Percentiles rank a stretch among this genome's conserved stretches.
Evolutionary conservation across 2,329 filamentous ascomycete genomes (phyloP).

Genomic region (Trichoderma polysporum): DNA sequence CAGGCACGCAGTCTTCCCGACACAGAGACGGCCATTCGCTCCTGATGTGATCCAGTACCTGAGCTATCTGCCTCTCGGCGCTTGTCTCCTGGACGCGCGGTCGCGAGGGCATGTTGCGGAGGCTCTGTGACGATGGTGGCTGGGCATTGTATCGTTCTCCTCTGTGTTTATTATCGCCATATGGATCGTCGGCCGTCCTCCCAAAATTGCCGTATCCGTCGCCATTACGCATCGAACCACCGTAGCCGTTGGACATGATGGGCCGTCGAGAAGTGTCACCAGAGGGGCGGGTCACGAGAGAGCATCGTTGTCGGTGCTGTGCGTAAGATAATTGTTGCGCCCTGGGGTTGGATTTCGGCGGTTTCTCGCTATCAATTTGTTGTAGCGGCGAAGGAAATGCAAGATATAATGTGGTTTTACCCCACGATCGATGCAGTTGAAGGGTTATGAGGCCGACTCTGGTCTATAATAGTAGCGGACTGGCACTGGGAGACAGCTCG

Average conservation of each 20-base stretch:
- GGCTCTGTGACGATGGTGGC: slow-evolving; percentile 35
- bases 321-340: background rate
- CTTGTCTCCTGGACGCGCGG: slow-evolving; percentile 44
- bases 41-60: slow-evolving; percentile 79
- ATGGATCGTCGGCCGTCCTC: slow-evolving; percentile 45
- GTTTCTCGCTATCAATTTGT: background rate
- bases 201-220: slow-evolving; percentile 47
- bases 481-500: background rate
- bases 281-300: slow-evolving; percentile 17
- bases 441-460: background rate
- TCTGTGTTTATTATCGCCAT: slow-evolving; percentile 43
- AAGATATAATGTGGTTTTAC: background rate
- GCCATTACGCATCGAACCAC: slow-evolving; percentile 40
- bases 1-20: slow-evolving; percentile 81
- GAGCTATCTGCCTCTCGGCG: slow-evolving; percentile 56
- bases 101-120: slow-evolving; percentile 38
- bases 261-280: slow-evolving; percentile 19
- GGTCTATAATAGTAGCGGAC: background rate
- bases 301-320: slow-evolving; percentile 24
- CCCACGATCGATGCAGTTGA: background rate
- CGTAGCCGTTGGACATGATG: slow-evolving; percentile 54
- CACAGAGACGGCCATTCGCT: slow-evolving; percentile 92
- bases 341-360: no score
- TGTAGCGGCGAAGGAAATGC: background rate
- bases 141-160: slow-evolving; percentile 42